Base-by-base conservation (phyloP, 1,139 yeast species). In the Cylindricascospora bacillispora region DNA sequence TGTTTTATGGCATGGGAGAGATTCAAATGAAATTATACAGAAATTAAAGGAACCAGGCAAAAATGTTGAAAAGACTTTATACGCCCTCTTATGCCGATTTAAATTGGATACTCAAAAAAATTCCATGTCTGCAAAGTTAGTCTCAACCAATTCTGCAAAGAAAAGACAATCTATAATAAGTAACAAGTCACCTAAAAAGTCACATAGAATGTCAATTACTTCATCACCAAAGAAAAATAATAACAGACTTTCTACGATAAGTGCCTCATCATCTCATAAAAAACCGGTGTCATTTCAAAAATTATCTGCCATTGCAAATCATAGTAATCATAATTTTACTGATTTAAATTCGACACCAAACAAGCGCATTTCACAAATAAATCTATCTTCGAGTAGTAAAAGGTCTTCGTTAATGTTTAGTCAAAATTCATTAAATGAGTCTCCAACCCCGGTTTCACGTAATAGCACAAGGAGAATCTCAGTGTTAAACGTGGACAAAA, bases 41-140 rank as follows among this genome's bases (percentile, higher is more conserved):
- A 68, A 72, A 43, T 58, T 78, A 29, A 63, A 70, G 41, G 65
- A 59, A 33, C 60, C 62, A 23, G 81, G 77, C 18, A 64, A 73
- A 15, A 75, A 73, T 40, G 70, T 83, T 3, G 89, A 79, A 52
- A 79, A 78, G 56, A 76, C 82, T 24, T 73, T 79, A 45, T 79
- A 79, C 45, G 80, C 81, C 12, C 59, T 78, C 34, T 59, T 79
- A 25, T 41, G 54, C 27, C 51, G 62, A 27, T 60, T 59, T 37
- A 58, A 60, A 41, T 52, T 48, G 35, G 60, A 58, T 30, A 45
- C 52, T 7, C 47, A 47, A 29, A 56, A 52, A 30, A 18, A 18
- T 7, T 18, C 21, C 10, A 10, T 7, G 7, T 7, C 21, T 10
- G 7, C 21, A 7, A 18, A 18, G 10, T 7, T 7, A 10, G 56